Conservation (phyloP, 208 protist genomes). For the Trypanosomatidae sp. region DNA sequence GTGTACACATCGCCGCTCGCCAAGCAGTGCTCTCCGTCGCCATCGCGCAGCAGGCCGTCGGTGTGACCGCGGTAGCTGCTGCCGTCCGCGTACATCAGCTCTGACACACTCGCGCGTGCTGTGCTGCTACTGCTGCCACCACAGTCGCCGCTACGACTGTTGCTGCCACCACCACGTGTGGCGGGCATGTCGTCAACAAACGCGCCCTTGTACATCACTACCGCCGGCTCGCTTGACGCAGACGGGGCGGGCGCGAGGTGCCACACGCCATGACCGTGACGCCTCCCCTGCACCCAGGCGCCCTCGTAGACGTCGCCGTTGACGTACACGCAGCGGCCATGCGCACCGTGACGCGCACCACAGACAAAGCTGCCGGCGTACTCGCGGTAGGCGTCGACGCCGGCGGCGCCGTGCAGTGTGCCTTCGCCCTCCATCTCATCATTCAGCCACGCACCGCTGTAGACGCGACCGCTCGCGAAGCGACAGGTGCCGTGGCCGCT, state of each 20-base stretch:
- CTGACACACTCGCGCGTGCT: too few relatives aligned
- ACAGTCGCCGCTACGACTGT: too few relatives aligned
- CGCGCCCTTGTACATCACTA: conserved; percentile 29
- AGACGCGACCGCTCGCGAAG: conserved; percentile 58
- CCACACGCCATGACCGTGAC: conserved; percentile 48
- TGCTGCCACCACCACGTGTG: conserved; percentile 7
- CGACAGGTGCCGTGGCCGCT: conserved; percentile 50
- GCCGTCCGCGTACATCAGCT: conserved; percentile 53
- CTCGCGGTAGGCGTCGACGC: conserved; percentile 44
- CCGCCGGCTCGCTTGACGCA: conserved; percentile 1
- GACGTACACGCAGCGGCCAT: conserved; percentile 47
- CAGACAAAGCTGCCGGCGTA: conserved; percentile 54
- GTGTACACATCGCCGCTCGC: conserved; percentile 38
- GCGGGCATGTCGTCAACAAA: conserved; percentile 32
- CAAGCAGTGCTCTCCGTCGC: conserved; percentile 32
- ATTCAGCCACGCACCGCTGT: conserved; percentile 66
- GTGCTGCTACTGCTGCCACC: too few relatives aligned
- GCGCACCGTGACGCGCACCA: conserved; percentile 32
- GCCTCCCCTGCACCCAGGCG: conserved; percentile 37
- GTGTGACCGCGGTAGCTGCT: conserved; percentile 37
- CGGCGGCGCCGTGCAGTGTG: conserved; percentile 23
- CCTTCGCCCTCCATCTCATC: conserved; percentile 76
- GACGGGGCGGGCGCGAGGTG: conserved; percentile 7
- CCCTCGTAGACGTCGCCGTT: conserved; percentile 73
- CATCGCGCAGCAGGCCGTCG: conserved; percentile 31